A percentile compares a stretch with the other conserved stretches of the same genome.
Evolutionary conservation across 2,329 filamentous ascomycete species (phyloP).

Genomic region (Paracorniculantispora psalliotae): DNA sequence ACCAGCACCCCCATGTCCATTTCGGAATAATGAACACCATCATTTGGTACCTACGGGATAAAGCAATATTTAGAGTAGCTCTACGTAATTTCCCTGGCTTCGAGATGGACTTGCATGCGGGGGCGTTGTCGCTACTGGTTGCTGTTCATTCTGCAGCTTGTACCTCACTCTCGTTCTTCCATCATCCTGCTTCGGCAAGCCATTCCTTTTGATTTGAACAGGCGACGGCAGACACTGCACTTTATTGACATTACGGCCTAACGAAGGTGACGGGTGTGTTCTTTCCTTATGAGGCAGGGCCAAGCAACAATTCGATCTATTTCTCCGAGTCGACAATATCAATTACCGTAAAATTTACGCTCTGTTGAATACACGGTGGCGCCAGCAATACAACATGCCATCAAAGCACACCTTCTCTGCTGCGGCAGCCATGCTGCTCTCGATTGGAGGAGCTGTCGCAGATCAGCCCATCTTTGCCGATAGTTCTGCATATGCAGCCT

Average conservation of each 20-base stretch:
- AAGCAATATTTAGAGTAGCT: not conserved
- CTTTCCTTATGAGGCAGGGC: slow-evolving; percentile 1
- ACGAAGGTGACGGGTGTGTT: slow-evolving; percentile 6
- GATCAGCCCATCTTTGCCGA: slow-evolving; percentile 24
- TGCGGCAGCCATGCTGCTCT: slow-evolving; percentile 12
- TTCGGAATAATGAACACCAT: not conserved
- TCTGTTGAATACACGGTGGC: too few species aligned
- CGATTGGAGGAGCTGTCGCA: slow-evolving; percentile 14
- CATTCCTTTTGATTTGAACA: not conserved
- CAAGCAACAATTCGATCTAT: not conserved
- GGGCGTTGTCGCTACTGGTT: not conserved
- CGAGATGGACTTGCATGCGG: not conserved
- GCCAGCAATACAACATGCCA: not conserved
- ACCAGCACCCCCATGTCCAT: not conserved
- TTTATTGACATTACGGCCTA: slow-evolving; percentile 5
- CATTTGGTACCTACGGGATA: slow-evolving; percentile 7
- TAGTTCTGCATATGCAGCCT: slow-evolving; percentile 23
- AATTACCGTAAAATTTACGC: not conserved
- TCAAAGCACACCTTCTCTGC: not conserved
- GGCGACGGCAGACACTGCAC: not conserved
- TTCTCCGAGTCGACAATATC: not conserved
- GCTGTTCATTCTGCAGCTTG: not conserved
- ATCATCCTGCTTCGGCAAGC: slow-evolving; percentile 1
- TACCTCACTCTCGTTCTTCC: not conserved
- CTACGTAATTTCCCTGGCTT: slow-evolving; percentile 4